These are phyloP conservation scores for Fusarium continuum DNA, from an alignment of 2,329 filamentous ascomycete genomes.

Conservation along the genomic window DNA sequence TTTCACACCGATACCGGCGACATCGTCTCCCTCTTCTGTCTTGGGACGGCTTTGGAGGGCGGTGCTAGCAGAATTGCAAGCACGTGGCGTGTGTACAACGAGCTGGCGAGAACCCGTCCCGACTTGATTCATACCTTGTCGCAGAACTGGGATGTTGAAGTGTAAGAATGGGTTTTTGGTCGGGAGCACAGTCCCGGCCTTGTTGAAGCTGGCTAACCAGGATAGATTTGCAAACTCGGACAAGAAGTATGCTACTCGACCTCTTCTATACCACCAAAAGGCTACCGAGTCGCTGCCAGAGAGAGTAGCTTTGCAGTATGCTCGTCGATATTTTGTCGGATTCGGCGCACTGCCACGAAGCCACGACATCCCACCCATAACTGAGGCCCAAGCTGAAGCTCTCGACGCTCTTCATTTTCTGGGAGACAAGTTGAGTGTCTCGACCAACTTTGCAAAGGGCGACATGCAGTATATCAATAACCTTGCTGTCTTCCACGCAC, in stretches of 20 bases:
- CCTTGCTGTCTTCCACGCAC: conserved; percentile 60
- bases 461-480: conserved; percentile 67
- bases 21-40: conserved; percentile 64
- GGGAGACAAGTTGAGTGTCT: conserved; percentile 54
- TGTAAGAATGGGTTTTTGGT: conserved; percentile 43
- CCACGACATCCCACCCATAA: conserved; percentile 62
- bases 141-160: conserved; percentile 56
- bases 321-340: conserved; percentile 31
- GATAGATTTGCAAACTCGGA: conserved; percentile 12
- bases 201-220: fast-evolving
- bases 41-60: conserved; percentile 60
- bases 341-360: conserved; percentile 54
- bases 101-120: conserved; percentile 64
- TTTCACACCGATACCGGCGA: conserved; percentile 71
- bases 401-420: conserved; percentile 60
- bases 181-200: too few species aligned
- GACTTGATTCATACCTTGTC: conserved; percentile 66
- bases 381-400: conserved; percentile 61
- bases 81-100: conserved; percentile 68
- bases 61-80: conserved; percentile 66
- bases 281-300: neutral
- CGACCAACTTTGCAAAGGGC: conserved; percentile 57
- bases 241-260: conserved; percentile 12
- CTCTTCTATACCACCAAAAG: conserved; percentile 18
- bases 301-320: conserved; percentile 18